phyloP scores from a whole-genome alignment of 202 grass and related monocot genomes.

The Panicum hallii region DNA sequence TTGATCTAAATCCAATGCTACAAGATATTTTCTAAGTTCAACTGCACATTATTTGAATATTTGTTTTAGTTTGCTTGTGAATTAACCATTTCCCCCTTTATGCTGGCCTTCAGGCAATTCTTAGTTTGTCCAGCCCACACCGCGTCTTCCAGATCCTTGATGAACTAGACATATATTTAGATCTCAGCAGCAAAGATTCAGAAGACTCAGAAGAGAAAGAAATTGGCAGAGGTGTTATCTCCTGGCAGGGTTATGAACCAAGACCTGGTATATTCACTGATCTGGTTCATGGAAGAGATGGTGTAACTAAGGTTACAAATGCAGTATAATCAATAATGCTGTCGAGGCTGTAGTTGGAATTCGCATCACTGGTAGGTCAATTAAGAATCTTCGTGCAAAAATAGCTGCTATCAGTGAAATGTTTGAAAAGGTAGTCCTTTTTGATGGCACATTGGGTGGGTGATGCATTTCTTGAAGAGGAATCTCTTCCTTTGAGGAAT shows the following conservation, averaged over 20 bases:
- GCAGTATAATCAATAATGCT: neutral
- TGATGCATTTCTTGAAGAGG: neutral
- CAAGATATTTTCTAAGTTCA: neutral
- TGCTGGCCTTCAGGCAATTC: neutral
- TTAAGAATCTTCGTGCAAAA: neutral
- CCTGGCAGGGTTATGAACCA: neutral
- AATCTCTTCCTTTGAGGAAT: constrained; percentile 19
- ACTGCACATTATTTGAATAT: neutral
- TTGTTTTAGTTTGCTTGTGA: neutral
- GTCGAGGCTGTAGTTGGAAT: constrained; percentile 15
- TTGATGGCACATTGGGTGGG: neutral
- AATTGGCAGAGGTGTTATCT: constrained; percentile 1
- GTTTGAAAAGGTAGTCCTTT: constrained; percentile 6
- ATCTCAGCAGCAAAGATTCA: constrained; percentile 28
- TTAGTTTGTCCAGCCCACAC: neutral
- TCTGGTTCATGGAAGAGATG: neutral
- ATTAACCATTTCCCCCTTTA: neutral
- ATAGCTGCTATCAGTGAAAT: constrained; percentile 9
- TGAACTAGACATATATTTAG: constrained; percentile 10
- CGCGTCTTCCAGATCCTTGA: neutral
- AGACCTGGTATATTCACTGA: constrained; percentile 5
- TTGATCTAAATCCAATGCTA: neutral
- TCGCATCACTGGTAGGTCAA: neutral
- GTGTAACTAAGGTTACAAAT: constrained; percentile 11
- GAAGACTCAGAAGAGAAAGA: neutral